Percentiles rank a stretch among this genome's conserved stretches.
These are phyloP conservation scores for Saccharomyces cerevisiae DNA, from an alignment of 805 yeast genomes.

Conservation along the genomic window DNA sequence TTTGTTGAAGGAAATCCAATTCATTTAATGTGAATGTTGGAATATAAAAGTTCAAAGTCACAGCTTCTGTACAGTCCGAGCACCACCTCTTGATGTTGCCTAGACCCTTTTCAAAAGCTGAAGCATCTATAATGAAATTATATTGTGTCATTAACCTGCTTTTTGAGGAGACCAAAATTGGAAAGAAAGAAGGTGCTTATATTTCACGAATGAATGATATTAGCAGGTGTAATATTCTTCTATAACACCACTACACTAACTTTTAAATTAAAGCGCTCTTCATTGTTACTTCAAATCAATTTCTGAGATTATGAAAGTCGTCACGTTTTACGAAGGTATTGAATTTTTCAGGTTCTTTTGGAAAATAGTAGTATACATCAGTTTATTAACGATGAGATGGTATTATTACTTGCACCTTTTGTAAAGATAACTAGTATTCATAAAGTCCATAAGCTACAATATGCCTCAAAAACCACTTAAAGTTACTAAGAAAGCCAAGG, in stretches of 20 bases:
- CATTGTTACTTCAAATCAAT: constrained; percentile 2
- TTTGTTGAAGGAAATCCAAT: constrained; percentile 48
- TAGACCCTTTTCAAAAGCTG: constrained; percentile 60
- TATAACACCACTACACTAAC: constrained; percentile 8
- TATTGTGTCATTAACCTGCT: constrained; percentile 10
- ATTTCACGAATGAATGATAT: background rate
- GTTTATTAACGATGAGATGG: background rate
- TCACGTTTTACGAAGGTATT: background rate
- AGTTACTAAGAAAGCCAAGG: constrained; percentile 35
- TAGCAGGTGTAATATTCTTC: background rate
- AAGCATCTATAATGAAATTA: constrained; percentile 53
- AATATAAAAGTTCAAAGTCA: constrained; percentile 41
- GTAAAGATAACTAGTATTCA: background rate
- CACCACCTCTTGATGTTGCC: constrained; percentile 63
- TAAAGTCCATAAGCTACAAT: constrained; percentile 2
- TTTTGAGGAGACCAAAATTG: background rate
- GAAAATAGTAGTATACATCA: background rate
- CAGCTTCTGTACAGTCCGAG: constrained; percentile 19
- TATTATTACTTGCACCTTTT: background rate
- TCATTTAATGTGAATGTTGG: constrained; percentile 46
- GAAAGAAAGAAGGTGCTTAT: background rate
- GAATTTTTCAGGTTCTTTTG: background rate
- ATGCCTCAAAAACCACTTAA: constrained; percentile 76
- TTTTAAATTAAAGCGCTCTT: constrained; percentile 13
- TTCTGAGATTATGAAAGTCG: background rate